Percentiles rank a stretch among this genome's conserved stretches.
Evolutionary conservation across 2,329 filamentous ascomycete species (phyloP).

Genomic region (Alternaria brassicicola): DNA sequence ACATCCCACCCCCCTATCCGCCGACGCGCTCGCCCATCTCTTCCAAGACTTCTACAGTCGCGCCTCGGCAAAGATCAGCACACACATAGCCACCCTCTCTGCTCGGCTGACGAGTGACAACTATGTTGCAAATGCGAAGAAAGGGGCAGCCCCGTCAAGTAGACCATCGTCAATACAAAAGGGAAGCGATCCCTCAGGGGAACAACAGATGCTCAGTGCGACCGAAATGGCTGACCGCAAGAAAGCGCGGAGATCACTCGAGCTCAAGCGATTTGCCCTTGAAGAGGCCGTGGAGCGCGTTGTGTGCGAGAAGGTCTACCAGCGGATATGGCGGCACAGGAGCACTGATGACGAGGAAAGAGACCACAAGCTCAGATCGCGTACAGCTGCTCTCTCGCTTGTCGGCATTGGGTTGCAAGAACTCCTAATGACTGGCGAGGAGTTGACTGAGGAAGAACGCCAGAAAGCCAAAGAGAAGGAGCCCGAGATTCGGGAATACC

Average conservation of each 20-base stretch:
- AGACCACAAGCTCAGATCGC: slow-evolving; percentile 92
- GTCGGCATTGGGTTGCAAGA: slow-evolving; percentile 90
- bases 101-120: slow-evolving; percentile 74
- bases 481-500: slow-evolving; percentile 72
- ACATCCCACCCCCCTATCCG: slow-evolving; percentile 79
- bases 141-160: slow-evolving; percentile 51
- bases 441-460: slow-evolving; percentile 61
- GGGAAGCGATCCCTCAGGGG: slow-evolving; percentile 47
- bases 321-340: slow-evolving; percentile 87
- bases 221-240: slow-evolving; percentile 83
- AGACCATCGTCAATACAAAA: slow-evolving; percentile 47
- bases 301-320: slow-evolving; percentile 81
- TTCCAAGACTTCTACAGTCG: slow-evolving; percentile 94
- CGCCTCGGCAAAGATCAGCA: slow-evolving; percentile 81
- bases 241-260: slow-evolving; percentile 76
- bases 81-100: slow-evolving; percentile 81
- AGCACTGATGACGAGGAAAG: slow-evolving; percentile 92
- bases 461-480: slow-evolving; percentile 60
- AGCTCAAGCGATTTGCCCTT: slow-evolving; percentile 75
- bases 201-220: slow-evolving; percentile 88
- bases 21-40: slow-evolving; percentile 80
- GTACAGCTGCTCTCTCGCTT: slow-evolving; percentile 87
- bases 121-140: slow-evolving; percentile 32
- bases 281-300: slow-evolving; percentile 92
- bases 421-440: slow-evolving; percentile 65